Percentiles rank a stretch among this genome's conserved stretches.
phyloP scores from a whole-genome alignment of 2,329 filamentous ascomycete genomes.

The Cercospora zeae-maydis region DNA sequence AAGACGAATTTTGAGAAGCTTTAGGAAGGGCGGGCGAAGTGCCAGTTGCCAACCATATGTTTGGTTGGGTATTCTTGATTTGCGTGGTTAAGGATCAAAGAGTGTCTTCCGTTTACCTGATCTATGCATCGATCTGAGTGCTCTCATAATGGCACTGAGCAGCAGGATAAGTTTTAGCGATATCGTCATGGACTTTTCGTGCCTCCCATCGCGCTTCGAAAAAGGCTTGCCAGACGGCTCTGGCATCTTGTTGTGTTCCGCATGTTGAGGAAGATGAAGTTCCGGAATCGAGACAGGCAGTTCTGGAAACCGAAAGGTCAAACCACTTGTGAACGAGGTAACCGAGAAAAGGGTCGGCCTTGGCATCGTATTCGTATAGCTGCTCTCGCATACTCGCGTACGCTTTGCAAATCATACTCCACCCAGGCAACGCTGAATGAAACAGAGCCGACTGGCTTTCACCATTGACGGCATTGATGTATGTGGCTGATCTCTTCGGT shows the following conservation, averaged over 20 bases:
- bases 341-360: neutral
- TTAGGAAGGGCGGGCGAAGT: too few species aligned
- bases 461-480: neutral
- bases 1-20: conserved; percentile 27
- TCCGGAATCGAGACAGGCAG: neutral
- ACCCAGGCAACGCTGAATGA: neutral
- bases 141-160: too few species aligned
- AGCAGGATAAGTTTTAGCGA: too few species aligned
- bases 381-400: neutral
- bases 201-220: too few species aligned
- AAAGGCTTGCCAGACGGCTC: too few species aligned
- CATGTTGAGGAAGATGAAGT: neutral
- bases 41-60: too few species aligned
- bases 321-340: neutral
- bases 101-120: neutral
- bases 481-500: neutral
- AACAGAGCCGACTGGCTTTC: neutral
- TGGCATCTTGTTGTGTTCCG: too few species aligned
- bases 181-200: too few species aligned
- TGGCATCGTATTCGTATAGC: neutral
- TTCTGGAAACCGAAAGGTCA: neutral
- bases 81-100: neutral
- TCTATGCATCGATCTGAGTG: too few species aligned
- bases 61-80: too few species aligned
- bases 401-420: neutral